Conservation (phyloP, 116 monocot genomes). For the Dioscorea cayenensis region DNA sequence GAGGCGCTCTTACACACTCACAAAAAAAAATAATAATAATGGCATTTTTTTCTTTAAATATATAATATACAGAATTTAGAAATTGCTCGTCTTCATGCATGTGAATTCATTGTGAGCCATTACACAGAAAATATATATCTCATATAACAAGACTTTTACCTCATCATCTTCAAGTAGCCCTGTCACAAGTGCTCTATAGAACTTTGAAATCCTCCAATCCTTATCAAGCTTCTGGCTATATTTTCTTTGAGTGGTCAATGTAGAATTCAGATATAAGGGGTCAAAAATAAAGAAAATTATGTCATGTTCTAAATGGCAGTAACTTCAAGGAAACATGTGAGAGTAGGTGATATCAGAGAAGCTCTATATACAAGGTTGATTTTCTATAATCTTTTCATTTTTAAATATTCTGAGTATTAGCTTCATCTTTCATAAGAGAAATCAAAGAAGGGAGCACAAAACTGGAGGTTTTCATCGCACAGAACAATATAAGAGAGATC, state of each 20-base stretch:
- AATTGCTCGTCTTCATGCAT: background rate
- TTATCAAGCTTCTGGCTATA: slow-evolving; percentile 15
- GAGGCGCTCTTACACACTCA: too few relatives aligned
- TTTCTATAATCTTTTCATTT: background rate
- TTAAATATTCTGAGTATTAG: too few relatives aligned
- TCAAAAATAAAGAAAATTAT: background rate
- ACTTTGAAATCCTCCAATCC: slow-evolving; percentile 50
- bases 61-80: too few relatives aligned
- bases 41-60: too few relatives aligned
- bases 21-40: too few relatives aligned
- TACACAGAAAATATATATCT: background rate
- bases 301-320: background rate
- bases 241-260: slow-evolving; percentile 10
- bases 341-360: background rate
- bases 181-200: slow-evolving; percentile 69
- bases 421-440: too few relatives aligned
- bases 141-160: slow-evolving; percentile 34
- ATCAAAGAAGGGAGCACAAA: too few relatives aligned
- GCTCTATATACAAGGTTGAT: background rate
- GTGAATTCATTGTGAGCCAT: background rate
- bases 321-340: too few relatives aligned
- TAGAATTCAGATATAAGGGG: background rate
- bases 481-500: too few relatives aligned
- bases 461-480: too few relatives aligned
- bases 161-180: slow-evolving; percentile 64